Evolutionary conservation across 495 filamentous ascomycete genomes (phyloP).

Genomic region (Immersiella caudata): DNA sequence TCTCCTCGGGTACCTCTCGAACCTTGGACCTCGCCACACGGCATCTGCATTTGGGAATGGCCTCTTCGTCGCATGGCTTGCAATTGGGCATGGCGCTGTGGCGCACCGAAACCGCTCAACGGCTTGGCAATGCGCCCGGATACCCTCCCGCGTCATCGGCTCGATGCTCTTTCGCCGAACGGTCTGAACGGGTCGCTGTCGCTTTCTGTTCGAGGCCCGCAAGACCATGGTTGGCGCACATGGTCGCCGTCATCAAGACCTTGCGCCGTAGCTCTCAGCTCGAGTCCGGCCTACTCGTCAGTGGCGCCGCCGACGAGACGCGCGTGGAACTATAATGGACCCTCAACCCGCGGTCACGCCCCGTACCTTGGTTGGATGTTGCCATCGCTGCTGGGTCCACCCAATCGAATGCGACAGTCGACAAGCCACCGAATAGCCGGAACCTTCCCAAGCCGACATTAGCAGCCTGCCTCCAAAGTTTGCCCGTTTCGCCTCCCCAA

Average conservation of each 20-base stretch:
- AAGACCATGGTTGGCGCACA: too few species aligned
- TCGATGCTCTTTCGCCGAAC: neutral
- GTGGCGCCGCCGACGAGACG: neutral
- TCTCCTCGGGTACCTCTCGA: neutral
- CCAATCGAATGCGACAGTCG: neutral
- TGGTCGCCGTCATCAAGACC: too few species aligned
- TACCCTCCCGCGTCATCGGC: neutral
- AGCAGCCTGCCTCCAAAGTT: constrained; percentile 16
- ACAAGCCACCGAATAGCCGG: neutral
- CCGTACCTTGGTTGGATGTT: neutral
- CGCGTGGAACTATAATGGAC: neutral
- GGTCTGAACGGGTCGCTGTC: neutral
- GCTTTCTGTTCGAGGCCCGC: neutral
- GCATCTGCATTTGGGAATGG: neutral
- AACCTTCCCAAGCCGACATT: neutral
- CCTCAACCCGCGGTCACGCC: neutral
- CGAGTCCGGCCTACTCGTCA: neutral
- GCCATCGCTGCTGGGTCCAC: neutral
- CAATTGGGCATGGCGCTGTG: neutral
- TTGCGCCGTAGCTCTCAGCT: too few species aligned
- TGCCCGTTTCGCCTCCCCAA: neutral
- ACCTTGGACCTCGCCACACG: neutral
- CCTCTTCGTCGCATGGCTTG: neutral
- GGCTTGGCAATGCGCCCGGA: neutral
- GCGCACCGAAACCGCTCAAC: neutral